phyloP scores from a whole-genome alignment of 441 rosid species.

The Rhodomyrtus psidioides region DNA sequence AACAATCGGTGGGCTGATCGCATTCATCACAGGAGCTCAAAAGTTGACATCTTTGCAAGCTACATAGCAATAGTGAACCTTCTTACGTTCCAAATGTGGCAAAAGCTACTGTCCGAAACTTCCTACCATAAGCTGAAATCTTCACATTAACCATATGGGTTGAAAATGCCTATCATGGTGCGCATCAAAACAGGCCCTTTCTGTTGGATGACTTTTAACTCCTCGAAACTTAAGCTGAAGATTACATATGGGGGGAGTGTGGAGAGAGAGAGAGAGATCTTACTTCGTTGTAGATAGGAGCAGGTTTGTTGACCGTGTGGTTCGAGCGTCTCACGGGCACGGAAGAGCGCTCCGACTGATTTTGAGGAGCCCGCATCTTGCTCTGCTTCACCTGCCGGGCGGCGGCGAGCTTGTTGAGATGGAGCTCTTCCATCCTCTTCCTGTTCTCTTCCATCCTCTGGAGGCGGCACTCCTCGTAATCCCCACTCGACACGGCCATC shows the following conservation, averaged over 20 bases:
- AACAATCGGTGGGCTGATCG: background rate
- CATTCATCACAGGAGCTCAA: background rate
- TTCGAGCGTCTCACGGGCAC: constrained; percentile 48
- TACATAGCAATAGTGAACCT: background rate
- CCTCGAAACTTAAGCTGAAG: background rate
- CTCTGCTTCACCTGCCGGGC: constrained; percentile 38
- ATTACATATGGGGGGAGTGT: background rate
- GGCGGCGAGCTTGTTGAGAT: constrained; percentile 38
- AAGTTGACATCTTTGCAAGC: background rate
- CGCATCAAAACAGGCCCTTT: background rate
- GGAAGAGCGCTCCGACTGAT: constrained; percentile 11
- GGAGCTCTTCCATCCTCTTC: constrained; percentile 58
- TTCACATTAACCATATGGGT: background rate
- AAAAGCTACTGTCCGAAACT: background rate
- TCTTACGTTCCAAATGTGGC: background rate
- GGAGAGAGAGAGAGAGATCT: constrained; percentile 1
- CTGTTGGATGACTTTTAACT: background rate
- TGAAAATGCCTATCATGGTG: background rate
- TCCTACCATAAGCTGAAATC: background rate
- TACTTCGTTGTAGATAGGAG: constrained; percentile 69
- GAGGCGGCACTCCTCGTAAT: constrained; percentile 47
- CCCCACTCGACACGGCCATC: constrained; percentile 34
- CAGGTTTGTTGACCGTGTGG: constrained; percentile 40
- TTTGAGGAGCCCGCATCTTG: constrained; percentile 20
- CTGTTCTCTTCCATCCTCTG: constrained; percentile 60